phyloP scores from a whole-genome alignment of 805 yeast genomes.

The Kurtzmaniella fragi region DNA sequence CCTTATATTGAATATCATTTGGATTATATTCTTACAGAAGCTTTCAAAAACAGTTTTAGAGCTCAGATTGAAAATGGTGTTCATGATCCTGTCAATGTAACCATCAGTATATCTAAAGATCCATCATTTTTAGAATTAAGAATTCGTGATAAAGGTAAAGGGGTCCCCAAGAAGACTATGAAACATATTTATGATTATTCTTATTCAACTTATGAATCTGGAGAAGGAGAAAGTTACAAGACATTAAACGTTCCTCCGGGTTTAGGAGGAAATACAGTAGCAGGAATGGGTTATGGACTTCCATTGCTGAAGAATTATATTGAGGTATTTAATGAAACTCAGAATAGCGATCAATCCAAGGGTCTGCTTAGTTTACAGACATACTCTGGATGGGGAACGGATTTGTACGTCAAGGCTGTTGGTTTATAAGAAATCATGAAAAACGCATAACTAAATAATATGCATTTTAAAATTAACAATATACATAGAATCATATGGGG shows the following conservation, averaged over 20 bases:
- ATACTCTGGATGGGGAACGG: constrained; percentile 43
- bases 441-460: constrained; percentile 2
- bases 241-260: constrained; percentile 71
- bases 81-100: constrained; percentile 32
- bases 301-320: constrained; percentile 62
- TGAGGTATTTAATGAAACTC: constrained; percentile 36
- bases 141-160: constrained; percentile 84
- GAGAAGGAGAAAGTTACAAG: constrained; percentile 54
- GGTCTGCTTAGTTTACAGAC: constrained; percentile 40
- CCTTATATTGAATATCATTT: constrained; percentile 86
- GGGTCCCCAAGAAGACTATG: constrained; percentile 66
- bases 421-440: constrained; percentile 12
- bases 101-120: constrained; percentile 29
- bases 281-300: constrained; percentile 96
- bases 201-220: constrained; percentile 67
- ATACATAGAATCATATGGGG: too few relatives aligned
- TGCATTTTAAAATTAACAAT: too few relatives aligned
- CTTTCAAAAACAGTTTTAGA: constrained; percentile 80
- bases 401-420: constrained; percentile 37
- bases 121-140: constrained; percentile 59
- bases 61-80: constrained; percentile 75
- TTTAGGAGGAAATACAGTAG: constrained; percentile 62
- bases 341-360: constrained; percentile 15
- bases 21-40: constrained; percentile 82
- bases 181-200: constrained; percentile 78